phyloP scores from a whole-genome alignment of 2,329 filamentous ascomycete genomes.

The Aotearoamyces nothofagi region DNA sequence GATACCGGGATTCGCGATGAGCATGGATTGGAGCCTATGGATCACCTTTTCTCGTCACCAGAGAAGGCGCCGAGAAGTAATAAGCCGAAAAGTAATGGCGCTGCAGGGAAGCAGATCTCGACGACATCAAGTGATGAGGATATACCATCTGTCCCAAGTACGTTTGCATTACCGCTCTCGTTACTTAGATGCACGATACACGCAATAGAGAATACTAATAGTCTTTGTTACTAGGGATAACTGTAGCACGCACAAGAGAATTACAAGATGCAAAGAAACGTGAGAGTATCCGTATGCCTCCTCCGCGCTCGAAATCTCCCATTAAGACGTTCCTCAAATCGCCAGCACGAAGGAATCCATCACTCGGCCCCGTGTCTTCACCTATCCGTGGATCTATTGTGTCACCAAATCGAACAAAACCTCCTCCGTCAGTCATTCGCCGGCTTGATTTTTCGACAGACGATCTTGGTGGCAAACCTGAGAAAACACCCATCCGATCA shows the following conservation, averaged over 20 bases:
- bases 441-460: constrained; percentile 18
- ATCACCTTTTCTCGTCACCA: constrained; percentile 80
- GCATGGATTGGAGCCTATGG: constrained; percentile 79
- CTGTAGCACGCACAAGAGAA: no score
- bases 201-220: no score
- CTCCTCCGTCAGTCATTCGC: constrained; percentile 13
- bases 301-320: constrained; percentile 19
- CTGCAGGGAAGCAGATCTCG: constrained; percentile 18
- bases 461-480: constrained; percentile 7
- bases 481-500: neutral
- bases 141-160: no score
- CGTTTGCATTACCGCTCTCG: no score
- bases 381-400: constrained; percentile 14
- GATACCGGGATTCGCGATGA: constrained; percentile 75
- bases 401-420: constrained; percentile 11
- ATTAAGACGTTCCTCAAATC: constrained; percentile 20
- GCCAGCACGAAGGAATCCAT: constrained; percentile 19
- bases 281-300: constrained; percentile 17
- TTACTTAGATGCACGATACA: no score
- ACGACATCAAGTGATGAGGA: constrained; percentile 36
- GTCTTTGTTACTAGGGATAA: no score
- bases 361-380: constrained; percentile 16
- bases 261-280: no score
- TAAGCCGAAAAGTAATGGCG: no score
- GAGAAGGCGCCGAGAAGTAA: constrained; percentile 42